Evolutionary conservation across 2,329 filamentous ascomycete species (phyloP).

Genomic region (Zalaria sp.): DNA sequence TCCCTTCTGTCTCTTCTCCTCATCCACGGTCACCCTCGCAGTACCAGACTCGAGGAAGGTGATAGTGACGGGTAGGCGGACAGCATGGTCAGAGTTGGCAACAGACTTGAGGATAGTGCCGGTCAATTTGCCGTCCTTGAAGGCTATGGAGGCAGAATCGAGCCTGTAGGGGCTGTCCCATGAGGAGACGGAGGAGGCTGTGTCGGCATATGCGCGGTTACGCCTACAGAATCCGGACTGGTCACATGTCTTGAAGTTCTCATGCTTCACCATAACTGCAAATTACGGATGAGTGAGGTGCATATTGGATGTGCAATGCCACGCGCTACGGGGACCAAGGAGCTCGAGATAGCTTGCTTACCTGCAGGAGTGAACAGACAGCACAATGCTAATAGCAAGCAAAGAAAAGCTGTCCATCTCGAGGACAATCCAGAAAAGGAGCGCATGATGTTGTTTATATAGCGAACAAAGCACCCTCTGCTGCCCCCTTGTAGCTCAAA

Average conservation of each 20-base stretch:
- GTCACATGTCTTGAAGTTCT: slow-evolving; percentile 92
- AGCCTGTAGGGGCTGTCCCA: slow-evolving; percentile 77
- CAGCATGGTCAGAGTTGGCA: slow-evolving; percentile 48
- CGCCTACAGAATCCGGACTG: slow-evolving; percentile 96
- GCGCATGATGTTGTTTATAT: slow-evolving; percentile 7
- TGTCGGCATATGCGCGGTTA: slow-evolving; percentile 80
- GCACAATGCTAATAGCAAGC: slow-evolving; percentile 43
- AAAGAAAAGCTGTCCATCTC: slow-evolving; percentile 51
- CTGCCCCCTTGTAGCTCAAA: not conserved
- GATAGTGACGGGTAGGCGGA: slow-evolving; percentile 69
- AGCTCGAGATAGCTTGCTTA: slow-evolving; percentile 24
- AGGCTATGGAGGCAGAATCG: slow-evolving; percentile 53
- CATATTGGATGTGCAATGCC: too few relatives aligned
- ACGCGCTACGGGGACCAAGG: too few relatives aligned
- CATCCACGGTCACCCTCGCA: slow-evolving; percentile 77
- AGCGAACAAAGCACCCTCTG: not conserved
- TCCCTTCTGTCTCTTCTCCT: slow-evolving; percentile 77
- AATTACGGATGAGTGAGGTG: not conserved
- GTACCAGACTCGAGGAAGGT: slow-evolving; percentile 84
- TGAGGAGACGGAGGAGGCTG: slow-evolving; percentile 48
- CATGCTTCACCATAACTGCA: slow-evolving; percentile 74
- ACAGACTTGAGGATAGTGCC: slow-evolving; percentile 73
- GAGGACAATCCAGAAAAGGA: slow-evolving; percentile 27
- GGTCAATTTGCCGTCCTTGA: slow-evolving; percentile 67
- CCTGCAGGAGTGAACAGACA: slow-evolving; percentile 51